Base-by-base conservation (phyloP, 805 yeast species). In the Saturnispora zaruensis region DNA sequence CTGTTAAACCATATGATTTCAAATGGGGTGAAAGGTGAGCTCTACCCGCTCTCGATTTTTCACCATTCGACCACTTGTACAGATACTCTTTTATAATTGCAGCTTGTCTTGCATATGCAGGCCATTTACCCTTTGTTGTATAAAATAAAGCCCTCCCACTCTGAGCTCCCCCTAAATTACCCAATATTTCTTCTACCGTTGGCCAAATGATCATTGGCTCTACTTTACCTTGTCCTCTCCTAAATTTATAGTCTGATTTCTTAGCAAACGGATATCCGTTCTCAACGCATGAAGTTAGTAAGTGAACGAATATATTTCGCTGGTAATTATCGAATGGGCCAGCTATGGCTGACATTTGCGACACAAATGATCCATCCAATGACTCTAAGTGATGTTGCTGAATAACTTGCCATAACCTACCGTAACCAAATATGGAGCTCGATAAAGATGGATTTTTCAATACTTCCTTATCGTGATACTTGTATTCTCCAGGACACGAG, bases 1-100 rank as follows among this genome's bases (percentile, higher is more conserved):
- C 74, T 11, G 82, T 74, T 54, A 78, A 73, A 51, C 78, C 59
- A 57, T 84, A 79, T 30, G 85, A 76, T 63, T 87, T 87, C 13
- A 82, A 80, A 64, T 87, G 96, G 3, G 70, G 67, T 4, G 66
- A 57, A n/a, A 66, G 46, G 21, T 53, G 51, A 0, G 58, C 42
- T 42, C 70, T 53, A 2, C 63, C 60, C 0, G 68, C 59, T 43
- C 44, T 56, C 1, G 60, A 54, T 6, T 58, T 21, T 48, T 49
- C 50, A 42, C 45, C 36, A 3, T 65, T 55, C 5, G 62, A 60
- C 84, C 86, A 79, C 46, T 61, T 63, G 54, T 71, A 57, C n/a
- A 81, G 61, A 46, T 68, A 69, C 1, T 73, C 71, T 38, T 59
- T 58, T 16, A 83, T 54, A 14, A 72, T 69, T 5, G 61, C 54